Base-by-base conservation (phyloP, 495 filamentous ascomycete species). In the Pyrenula aspistea region DNA sequence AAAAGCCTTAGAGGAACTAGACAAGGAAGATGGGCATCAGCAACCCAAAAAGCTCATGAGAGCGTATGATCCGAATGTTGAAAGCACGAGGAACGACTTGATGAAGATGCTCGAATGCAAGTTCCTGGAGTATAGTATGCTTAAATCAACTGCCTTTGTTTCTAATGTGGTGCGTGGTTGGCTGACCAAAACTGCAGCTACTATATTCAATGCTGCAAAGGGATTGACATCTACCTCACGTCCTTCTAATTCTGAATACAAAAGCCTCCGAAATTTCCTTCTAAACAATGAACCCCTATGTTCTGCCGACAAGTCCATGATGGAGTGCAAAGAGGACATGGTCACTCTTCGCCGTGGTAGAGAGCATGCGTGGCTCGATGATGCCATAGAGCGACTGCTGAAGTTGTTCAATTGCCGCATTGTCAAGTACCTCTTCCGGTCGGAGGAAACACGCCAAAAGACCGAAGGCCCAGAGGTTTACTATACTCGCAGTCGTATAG, bases 101-200 rank as follows among this genome's bases (percentile, higher is more conserved):
- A 11, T 74, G 25, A 56, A 25, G 15, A 63, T 62, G 47, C 54
- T 74, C 8, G 60, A 63, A 24, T 54, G 53, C 8, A 68, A 68
- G 25, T 53, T 69, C 2, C 51, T 69, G 20, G 65, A 74, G 54
- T 75, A 74, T 48, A 66, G 67, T 69, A 51, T 59, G 63, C 25
- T 20, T 8, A 42, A 42, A 8, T 42, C 31, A n/a, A n/a, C n/a
- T n/a, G 31, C 15, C 4, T 8, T 42, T 42, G 4, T 15, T 15
- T 42, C 31, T 42, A 4, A 8, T 42, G 31, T 42, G 4, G 31
- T 4, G 8, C 31, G 15, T 42, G 31, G 31, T 8, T 8, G 15
- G 31, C 31, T 42, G 31, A 42, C 15, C 31, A 15, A 15, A 42
- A 42, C 42, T 25, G 12, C 2, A 22, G 66, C 67, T 25, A 67